Percentiles rank a stretch among this genome's conserved stretches.
Evolutionary conservation across 2,329 filamentous ascomycete genomes (phyloP).

Genomic region (Exophiala dermatitidis): DNA sequence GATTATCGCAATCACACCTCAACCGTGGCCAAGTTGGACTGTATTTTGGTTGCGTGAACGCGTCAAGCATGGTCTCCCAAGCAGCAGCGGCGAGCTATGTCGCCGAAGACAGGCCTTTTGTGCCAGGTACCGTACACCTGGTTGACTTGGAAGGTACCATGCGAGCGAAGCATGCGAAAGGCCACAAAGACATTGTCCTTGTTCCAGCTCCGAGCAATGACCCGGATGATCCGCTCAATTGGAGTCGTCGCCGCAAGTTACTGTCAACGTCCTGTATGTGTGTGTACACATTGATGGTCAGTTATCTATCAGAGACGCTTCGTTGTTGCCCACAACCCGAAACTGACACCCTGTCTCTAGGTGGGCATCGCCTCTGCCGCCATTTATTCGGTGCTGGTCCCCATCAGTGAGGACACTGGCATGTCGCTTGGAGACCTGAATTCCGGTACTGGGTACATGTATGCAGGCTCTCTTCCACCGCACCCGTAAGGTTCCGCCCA

Average conservation of each 20-base stretch:
- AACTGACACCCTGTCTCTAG: background rate
- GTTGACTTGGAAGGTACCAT: conserved; percentile 29
- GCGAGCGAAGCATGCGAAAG: conserved; percentile 22
- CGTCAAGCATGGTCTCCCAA: background rate
- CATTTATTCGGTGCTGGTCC: conserved; percentile 32
- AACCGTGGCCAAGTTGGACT: background rate
- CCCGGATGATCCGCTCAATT: conserved; percentile 38
- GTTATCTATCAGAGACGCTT: conserved; percentile 25
- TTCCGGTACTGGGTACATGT: conserved; percentile 40
- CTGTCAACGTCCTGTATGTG: conserved; percentile 31
- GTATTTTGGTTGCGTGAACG: background rate
- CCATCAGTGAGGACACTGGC: conserved; percentile 38
- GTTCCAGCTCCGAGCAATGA: conserved; percentile 33
- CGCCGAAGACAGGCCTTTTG: background rate
- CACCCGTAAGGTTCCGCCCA: conserved; percentile 41
- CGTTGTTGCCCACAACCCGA: conserved; percentile 31
- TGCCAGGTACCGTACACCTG: conserved; percentile 35
- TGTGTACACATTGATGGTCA: conserved; percentile 25
- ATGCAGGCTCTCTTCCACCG: conserved; percentile 23
- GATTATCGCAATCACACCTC: background rate
- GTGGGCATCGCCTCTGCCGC: conserved; percentile 31
- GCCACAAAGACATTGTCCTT: conserved; percentile 30
- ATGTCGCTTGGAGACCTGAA: conserved; percentile 41
- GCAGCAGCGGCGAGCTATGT: background rate
- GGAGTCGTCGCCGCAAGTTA: conserved; percentile 31